Evolutionary conservation across 768 basidiomycete species (phyloP).

Genomic region (Epithele typhae): DNA sequence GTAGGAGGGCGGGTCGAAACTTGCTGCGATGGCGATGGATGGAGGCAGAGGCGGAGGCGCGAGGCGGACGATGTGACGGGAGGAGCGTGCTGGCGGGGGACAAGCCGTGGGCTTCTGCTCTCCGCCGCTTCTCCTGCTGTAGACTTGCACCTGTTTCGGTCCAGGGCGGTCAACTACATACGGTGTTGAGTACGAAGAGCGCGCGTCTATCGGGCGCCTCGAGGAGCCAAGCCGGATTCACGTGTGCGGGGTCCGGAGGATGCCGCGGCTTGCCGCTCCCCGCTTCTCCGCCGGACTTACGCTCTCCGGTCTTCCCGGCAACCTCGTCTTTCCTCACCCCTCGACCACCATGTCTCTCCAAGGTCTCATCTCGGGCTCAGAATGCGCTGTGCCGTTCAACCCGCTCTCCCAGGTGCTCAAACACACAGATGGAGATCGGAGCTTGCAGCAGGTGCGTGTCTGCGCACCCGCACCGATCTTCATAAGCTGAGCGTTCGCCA

Average conservation of each 20-base stretch:
- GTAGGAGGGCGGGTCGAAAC: too few relatives aligned
- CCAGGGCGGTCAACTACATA: too few relatives aligned
- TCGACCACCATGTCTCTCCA: slow-evolving; percentile 59
- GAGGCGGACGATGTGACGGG: too few relatives aligned
- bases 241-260: neutral
- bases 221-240: neutral
- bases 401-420: slow-evolving; percentile 88
- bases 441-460: slow-evolving; percentile 73
- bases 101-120: too few relatives aligned
- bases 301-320: neutral
- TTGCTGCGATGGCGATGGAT: too few relatives aligned
- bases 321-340: neutral
- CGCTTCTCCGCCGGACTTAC: slow-evolving; percentile 1
- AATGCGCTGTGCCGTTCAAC: slow-evolving; percentile 81
- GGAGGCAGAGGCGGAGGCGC: too few relatives aligned
- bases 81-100: too few relatives aligned
- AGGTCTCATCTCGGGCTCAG: slow-evolving; percentile 80
- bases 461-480: neutral
- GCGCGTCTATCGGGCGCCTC: too few relatives aligned
- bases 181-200: too few relatives aligned
- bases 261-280: neutral
- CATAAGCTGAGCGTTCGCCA: slow-evolving; percentile 24
- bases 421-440: slow-evolving; percentile 84
- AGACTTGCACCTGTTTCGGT: too few relatives aligned
- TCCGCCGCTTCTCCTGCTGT: too few relatives aligned